Conservation (phyloP, 2,329 filamentous ascomycete species). For the Microthyrium microscopicum region DNA sequence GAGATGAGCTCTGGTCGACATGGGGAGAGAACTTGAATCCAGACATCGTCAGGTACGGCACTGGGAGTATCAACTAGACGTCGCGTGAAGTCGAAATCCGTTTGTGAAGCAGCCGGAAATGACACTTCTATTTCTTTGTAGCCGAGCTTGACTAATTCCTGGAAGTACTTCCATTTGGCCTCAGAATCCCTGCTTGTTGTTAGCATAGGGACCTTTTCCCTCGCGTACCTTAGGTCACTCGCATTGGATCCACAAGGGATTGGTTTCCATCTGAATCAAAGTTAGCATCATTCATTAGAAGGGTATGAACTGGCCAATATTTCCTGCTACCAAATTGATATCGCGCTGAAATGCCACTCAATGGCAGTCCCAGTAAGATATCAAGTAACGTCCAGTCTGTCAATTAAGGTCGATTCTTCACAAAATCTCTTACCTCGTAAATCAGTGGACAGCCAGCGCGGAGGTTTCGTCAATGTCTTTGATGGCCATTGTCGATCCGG, state of each 20-base stretch:
- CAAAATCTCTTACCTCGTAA: too few relatives aligned
- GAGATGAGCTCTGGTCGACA: slow-evolving; percentile 84
- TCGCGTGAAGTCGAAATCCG: slow-evolving; percentile 89
- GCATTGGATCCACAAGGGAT: slow-evolving; percentile 84
- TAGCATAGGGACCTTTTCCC: background rate
- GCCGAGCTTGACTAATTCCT: slow-evolving; percentile 79
- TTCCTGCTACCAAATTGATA: too few relatives aligned
- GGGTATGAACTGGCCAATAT: too few relatives aligned
- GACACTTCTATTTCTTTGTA: slow-evolving; percentile 98
- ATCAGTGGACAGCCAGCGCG: slow-evolving; percentile 80
- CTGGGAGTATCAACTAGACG: slow-evolving; percentile 73
- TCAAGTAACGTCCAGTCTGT: too few relatives aligned
- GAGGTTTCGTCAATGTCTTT: slow-evolving; percentile 67
- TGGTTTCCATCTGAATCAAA: slow-evolving; percentile 99
- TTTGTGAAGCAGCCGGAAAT: slow-evolving; percentile 86
- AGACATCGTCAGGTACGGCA: slow-evolving; percentile 73
- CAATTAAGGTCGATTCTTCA: too few relatives aligned
- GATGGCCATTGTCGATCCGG: slow-evolving; percentile 68
- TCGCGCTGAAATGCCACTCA: too few relatives aligned
- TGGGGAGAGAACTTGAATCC: slow-evolving; percentile 79
- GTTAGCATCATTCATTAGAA: too few relatives aligned
- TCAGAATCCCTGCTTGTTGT: slow-evolving; percentile 9
- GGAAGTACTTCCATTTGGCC: slow-evolving; percentile 59
- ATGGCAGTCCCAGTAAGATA: too few relatives aligned
- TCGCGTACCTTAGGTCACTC: slow-evolving; percentile 23